Evolutionary conservation across 441 rosid genomes (phyloP).

Genomic region (Erodium trifolium): DNA sequence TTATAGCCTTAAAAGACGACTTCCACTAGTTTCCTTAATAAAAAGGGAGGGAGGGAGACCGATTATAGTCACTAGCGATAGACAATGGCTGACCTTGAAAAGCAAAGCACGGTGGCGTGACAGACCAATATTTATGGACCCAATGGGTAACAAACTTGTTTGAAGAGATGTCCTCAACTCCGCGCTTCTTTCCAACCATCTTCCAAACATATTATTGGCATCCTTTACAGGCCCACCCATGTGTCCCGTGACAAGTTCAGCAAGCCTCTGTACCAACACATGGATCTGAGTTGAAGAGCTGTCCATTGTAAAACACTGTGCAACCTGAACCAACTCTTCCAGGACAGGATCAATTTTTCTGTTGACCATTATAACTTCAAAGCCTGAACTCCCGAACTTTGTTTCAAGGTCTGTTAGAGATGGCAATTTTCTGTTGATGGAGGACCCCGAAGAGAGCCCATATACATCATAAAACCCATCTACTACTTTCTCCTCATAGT

Average conservation of each 20-base stretch:
- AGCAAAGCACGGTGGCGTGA: slow-evolving; percentile 96
- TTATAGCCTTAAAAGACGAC: not conserved
- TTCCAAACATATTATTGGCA: slow-evolving; percentile 66
- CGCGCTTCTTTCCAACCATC: slow-evolving; percentile 78
- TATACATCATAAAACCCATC: slow-evolving; percentile 88
- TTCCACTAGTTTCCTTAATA: not conserved
- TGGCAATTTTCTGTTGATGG: slow-evolving; percentile 67
- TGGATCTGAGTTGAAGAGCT: slow-evolving; percentile 56
- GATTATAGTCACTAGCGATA: slow-evolving; percentile 11
- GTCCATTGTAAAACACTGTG: slow-evolving; percentile 67
- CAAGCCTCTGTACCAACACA: slow-evolving; percentile 63
- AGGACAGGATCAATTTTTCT: slow-evolving; percentile 54
- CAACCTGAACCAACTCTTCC: slow-evolving; percentile 75
- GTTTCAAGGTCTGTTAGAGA: slow-evolving; percentile 77
- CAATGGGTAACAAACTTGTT: slow-evolving; percentile 79
- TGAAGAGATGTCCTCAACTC: slow-evolving; percentile 71
- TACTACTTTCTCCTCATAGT: slow-evolving; percentile 78
- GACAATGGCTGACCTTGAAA: slow-evolving; percentile 63
- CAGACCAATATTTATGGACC: slow-evolving; percentile 74
- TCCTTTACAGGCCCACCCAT: slow-evolving; percentile 97
- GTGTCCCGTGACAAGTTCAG: slow-evolving; percentile 85
- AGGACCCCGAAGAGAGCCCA: slow-evolving; percentile 49
- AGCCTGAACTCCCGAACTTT: slow-evolving; percentile 50
- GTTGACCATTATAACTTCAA: slow-evolving; percentile 77
- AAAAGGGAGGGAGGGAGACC: not conserved